Evolutionary conservation across 108 stramenopile species (phyloP), one percentile per base, ranked within the genome.

Genomic region (Licmophora abbreviata): DNA sequence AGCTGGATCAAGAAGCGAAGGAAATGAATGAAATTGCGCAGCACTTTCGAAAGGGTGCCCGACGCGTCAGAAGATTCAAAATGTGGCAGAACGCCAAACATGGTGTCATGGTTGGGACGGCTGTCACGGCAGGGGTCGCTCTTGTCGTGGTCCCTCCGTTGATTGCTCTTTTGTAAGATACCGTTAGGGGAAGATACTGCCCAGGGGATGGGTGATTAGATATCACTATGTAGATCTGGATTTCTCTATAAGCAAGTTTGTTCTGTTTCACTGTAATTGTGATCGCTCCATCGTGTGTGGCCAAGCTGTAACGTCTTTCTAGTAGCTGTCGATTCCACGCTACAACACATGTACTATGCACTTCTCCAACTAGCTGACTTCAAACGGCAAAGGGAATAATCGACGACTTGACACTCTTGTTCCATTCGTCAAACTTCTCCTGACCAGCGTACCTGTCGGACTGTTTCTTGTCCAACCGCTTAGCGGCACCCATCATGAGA

Each of bases 81-180:
- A 51, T 73, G 69, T 69, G 66, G 70, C 74, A 83, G 31, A 78
- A 83, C 64, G 85, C 85, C 12, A 86, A 86, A 46, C 68, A 82
- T 57, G 85, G 85, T 8, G 33, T 75, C 10, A 17, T 79, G 7
- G 28, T 86, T 31, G 85, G 85, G 7, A 79, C 75, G 4, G 78
- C 75, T 15, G 58, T 86, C 30, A 79, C 80, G 7, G 77, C 59
- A 7, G 80, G 59, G 17, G 75, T 79, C 0, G 83, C 79, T 2
- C 59, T 66, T 22, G 59, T 69, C 14, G 62, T 65, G 4, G 60
- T 81, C 14, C 84, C 84, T 34, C 74, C 77, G 8, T 58, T 86
- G 9, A 58, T 79, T 51, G 81, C 71, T 24, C 42, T 75, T n/a
- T 47, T 79, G 46, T 73, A 48, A 54, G 14, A 3, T 4, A 5